phyloP scores from a whole-genome alignment of 2,329 filamentous ascomycete species.

The Didymella segeticola region DNA sequence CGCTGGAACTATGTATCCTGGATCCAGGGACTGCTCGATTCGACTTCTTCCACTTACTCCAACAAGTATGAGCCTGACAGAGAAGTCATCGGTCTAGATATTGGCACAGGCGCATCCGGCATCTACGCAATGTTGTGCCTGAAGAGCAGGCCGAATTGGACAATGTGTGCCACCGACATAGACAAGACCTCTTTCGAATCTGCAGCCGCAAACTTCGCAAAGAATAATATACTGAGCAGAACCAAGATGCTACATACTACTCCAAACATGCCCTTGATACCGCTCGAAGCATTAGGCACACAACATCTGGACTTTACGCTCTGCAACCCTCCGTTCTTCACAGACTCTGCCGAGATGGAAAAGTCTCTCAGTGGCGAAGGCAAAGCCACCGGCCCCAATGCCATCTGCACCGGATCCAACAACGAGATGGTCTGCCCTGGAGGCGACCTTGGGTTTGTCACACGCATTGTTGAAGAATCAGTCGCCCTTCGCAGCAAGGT shows the following conservation, averaged over 20 bases:
- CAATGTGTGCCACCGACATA: slow-evolving; percentile 66
- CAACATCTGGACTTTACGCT: slow-evolving; percentile 79
- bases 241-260: slow-evolving; percentile 69
- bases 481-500: slow-evolving; percentile 65
- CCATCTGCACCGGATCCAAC: slow-evolving; percentile 76
- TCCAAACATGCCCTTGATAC: slow-evolving; percentile 65
- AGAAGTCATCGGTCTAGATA: slow-evolving; percentile 75
- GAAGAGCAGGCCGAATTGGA: slow-evolving; percentile 70
- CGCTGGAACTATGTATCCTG: slow-evolving; percentile 91
- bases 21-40: slow-evolving; percentile 82
- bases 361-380: slow-evolving; percentile 62
- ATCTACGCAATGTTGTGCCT: slow-evolving; percentile 90
- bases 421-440: slow-evolving; percentile 86
- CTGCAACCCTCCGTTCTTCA: slow-evolving; percentile 95
- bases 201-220: slow-evolving; percentile 70
- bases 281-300: slow-evolving; percentile 63
- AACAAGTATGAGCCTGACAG: slow-evolving; percentile 58
- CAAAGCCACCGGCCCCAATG: slow-evolving; percentile 73
- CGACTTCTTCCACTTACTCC: slow-evolving; percentile 58
- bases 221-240: slow-evolving; percentile 69
- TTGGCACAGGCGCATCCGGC: slow-evolving; percentile 88
- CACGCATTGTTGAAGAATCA: slow-evolving; percentile 74
- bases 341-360: slow-evolving; percentile 72
- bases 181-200: slow-evolving; percentile 72
- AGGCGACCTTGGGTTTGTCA: slow-evolving; percentile 78